Evolutionary conservation across 2,329 filamentous ascomycete species (phyloP).

Genomic region (Sporothrix protearum): DNA sequence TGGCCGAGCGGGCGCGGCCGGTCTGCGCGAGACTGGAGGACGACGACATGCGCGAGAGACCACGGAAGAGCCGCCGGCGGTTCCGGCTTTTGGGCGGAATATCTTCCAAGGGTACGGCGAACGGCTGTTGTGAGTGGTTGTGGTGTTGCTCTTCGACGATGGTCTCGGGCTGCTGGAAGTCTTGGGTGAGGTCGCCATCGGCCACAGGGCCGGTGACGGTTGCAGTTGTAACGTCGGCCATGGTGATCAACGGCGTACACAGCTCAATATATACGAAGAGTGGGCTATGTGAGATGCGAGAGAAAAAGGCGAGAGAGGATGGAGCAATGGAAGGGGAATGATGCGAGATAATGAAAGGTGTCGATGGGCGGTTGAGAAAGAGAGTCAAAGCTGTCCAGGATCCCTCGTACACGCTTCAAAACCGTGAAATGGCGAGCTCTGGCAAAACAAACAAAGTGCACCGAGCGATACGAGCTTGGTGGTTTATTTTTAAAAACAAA

Average conservation of each 20-base stretch:
- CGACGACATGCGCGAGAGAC: constrained; percentile 77
- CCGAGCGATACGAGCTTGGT: background rate
- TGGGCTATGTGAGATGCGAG: no score
- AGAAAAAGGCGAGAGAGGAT: no score
- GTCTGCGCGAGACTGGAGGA: constrained; percentile 66
- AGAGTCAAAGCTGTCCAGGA: background rate
- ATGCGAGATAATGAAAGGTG: background rate
- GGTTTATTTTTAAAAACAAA: background rate
- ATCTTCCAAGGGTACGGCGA: constrained; percentile 25
- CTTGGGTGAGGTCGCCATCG: background rate
- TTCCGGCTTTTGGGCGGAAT: constrained; percentile 41
- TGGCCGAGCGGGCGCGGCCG: constrained; percentile 62
- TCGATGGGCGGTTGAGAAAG: background rate
- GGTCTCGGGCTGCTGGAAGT: constrained; percentile 27
- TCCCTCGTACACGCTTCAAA: background rate
- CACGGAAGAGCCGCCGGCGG: constrained; percentile 66
- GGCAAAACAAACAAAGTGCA: background rate
- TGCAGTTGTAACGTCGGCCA: background rate
- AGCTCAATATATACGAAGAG: background rate
- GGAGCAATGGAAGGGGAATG: no score
- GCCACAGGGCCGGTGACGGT: background rate
- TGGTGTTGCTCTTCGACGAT: constrained; percentile 21
- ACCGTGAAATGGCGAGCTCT: background rate
- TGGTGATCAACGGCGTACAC: background rate
- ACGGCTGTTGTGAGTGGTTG: constrained; percentile 7